A percentile compares a stretch with the other conserved stretches of the same genome.
phyloP scores from a whole-genome alignment of 345 rosid species.

The thale cress (Arabidopsis thaliana) region TAIR10.1 NC_003071.7:7578001-7578500 shows the following conservation, averaged over 20 bases:
- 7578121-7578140: conserved; percentile 29
- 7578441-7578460: background rate
- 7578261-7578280: background rate
- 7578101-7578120: conserved; percentile 8
- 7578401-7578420: conserved; percentile 15
- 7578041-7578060: background rate
- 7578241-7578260: background rate
- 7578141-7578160: background rate
- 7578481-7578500: conserved; percentile 23
- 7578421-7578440: conserved; percentile 27
- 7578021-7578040: background rate
- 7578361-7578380: conserved; percentile 34
- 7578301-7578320: background rate
- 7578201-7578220: background rate
- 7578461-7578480: background rate
- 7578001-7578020: background rate
- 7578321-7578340: conserved; percentile 23
- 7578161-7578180: background rate
- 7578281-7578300: background rate
- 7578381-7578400: background rate
- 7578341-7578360: conserved; percentile 1
- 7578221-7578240: conserved; percentile 22
- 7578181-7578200: background rate
- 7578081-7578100: background rate
- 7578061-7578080: background rate